phyloP scores from a whole-genome alignment of 495 filamentous ascomycete genomes.

The Podospora tetraspora region DNA sequence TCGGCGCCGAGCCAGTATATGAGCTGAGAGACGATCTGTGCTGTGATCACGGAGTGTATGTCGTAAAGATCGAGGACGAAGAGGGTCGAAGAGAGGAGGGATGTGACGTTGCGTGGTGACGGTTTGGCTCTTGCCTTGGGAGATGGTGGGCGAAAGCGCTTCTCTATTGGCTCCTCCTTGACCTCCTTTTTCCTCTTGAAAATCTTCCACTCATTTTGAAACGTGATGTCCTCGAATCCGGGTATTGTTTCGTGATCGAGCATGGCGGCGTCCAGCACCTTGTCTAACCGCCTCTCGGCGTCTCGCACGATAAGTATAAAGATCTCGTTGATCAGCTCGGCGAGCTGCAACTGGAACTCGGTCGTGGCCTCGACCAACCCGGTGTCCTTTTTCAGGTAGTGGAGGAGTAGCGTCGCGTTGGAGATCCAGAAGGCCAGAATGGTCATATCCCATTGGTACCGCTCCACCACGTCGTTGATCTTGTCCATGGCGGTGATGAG shows the following conservation, averaged over 20 bases:
- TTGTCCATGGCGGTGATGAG: constrained; percentile 87
- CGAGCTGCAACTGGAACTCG: constrained; percentile 86
- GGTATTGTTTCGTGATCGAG: constrained; percentile 98
- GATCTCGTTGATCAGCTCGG: constrained; percentile 95
- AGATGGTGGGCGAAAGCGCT: constrained; percentile 89
- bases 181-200: constrained; percentile 85
- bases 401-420: constrained; percentile 87
- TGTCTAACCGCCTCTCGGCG: constrained; percentile 96
- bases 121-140: constrained; percentile 87
- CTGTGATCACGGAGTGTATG: constrained; percentile 92
- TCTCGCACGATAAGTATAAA: constrained; percentile 98
- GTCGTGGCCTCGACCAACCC: constrained; percentile 77
- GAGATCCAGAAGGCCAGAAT: constrained; percentile 98
- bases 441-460: constrained; percentile 98
- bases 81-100: constrained; percentile 88
- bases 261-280: constrained; percentile 86
- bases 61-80: constrained; percentile 98
- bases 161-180: constrained; percentile 82
- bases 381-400: constrained; percentile 93
- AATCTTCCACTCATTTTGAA: constrained; percentile 97
- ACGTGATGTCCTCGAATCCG: constrained; percentile 90
- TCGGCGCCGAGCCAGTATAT: constrained; percentile 96
- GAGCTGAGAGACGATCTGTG: constrained; percentile 87
- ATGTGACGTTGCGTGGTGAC: constrained; percentile 94
- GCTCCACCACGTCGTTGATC: constrained; percentile 92